Evolutionary conservation across 179 eudicot genomes (phyloP).

Genomic region (Beta lomatogona): DNA sequence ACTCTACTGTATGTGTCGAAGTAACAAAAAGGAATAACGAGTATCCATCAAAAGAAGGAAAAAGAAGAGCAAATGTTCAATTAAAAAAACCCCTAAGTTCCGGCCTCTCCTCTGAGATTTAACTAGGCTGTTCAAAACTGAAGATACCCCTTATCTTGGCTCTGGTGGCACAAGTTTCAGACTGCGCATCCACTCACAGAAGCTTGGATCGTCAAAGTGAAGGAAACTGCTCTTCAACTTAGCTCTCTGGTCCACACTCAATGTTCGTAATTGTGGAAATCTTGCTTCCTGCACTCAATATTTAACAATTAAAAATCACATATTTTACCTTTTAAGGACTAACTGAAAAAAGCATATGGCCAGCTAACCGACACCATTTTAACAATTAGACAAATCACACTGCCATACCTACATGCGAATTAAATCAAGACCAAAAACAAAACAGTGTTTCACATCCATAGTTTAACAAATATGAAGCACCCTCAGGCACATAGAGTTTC

Average conservation of each 20-base stretch:
- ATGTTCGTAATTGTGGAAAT: slow-evolving; percentile 84
- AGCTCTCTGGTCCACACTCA: slow-evolving; percentile 73
- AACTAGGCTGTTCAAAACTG: not conserved
- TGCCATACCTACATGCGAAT: not conserved
- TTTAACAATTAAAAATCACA: not conserved
- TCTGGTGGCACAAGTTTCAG: slow-evolving; percentile 89
- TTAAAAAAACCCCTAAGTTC: slow-evolving; percentile 1
- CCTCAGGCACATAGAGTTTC: not conserved
- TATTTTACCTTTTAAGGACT: not conserved
- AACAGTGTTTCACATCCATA: not conserved
- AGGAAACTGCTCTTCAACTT: slow-evolving; percentile 92
- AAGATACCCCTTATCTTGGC: slow-evolving; percentile 47
- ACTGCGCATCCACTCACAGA: slow-evolving; percentile 97
- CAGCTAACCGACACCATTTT: not conserved
- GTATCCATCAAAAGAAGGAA: not conserved
- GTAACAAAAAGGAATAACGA: not conserved
- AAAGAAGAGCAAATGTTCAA: not conserved
- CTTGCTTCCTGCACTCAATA: slow-evolving; percentile 80
- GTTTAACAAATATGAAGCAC: not conserved
- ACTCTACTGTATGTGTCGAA: not conserved
- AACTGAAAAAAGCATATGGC: no score
- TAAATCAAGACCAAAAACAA: not conserved
- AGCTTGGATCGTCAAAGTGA: slow-evolving; percentile 93
- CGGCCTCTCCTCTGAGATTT: not conserved
- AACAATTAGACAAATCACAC: not conserved